These are phyloP conservation scores for Hypoxylon trugodes DNA, from an alignment of 495 filamentous ascomycete species.

Conservation along the genomic window DNA sequence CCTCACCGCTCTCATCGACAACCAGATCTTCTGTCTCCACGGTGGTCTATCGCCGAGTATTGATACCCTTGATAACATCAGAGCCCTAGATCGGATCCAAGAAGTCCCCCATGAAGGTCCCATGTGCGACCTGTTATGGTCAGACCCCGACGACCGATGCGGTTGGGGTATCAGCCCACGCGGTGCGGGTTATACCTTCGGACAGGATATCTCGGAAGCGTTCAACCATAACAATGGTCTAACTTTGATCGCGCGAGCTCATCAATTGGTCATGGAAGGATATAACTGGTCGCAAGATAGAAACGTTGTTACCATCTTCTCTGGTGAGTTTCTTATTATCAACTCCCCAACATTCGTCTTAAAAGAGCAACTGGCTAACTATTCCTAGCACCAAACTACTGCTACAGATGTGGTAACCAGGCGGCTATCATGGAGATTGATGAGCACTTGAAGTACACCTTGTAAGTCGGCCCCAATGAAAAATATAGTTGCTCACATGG, in stretches of 20 bases:
- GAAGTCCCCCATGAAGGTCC: slow-evolving; percentile 98
- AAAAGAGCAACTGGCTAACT: slow-evolving; percentile 10
- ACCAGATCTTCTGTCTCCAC: slow-evolving; percentile 99
- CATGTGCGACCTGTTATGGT: slow-evolving; percentile 99
- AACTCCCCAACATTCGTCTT: background rate
- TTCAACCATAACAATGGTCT: slow-evolving; percentile 99
- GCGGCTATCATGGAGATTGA: slow-evolving; percentile 99
- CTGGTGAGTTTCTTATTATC: slow-evolving; percentile 68
- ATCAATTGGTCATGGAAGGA: slow-evolving; percentile 98
- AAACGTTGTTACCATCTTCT: slow-evolving; percentile 99
- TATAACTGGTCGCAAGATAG: slow-evolving; percentile 98
- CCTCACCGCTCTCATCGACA: slow-evolving; percentile 97
- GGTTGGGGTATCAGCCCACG: slow-evolving; percentile 98
- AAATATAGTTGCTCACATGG: slow-evolving; percentile 2
- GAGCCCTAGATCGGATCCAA: slow-evolving; percentile 94
- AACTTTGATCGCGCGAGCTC: slow-evolving; percentile 91
- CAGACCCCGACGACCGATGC: slow-evolving; percentile 96
- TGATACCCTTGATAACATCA: slow-evolving; percentile 97
- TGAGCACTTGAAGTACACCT: slow-evolving; percentile 99
- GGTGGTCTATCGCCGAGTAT: slow-evolving; percentile 95
- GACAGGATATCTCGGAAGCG: slow-evolving; percentile 98
- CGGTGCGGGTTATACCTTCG: slow-evolving; percentile 98
- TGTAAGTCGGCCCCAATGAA: slow-evolving; percentile 73
- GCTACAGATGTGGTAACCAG: slow-evolving; percentile 98
- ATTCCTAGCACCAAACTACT: slow-evolving; percentile 87